Evolutionary conservation across 2,329 filamentous ascomycete species (phyloP).

Genomic region (Arthroderma sp.): DNA sequence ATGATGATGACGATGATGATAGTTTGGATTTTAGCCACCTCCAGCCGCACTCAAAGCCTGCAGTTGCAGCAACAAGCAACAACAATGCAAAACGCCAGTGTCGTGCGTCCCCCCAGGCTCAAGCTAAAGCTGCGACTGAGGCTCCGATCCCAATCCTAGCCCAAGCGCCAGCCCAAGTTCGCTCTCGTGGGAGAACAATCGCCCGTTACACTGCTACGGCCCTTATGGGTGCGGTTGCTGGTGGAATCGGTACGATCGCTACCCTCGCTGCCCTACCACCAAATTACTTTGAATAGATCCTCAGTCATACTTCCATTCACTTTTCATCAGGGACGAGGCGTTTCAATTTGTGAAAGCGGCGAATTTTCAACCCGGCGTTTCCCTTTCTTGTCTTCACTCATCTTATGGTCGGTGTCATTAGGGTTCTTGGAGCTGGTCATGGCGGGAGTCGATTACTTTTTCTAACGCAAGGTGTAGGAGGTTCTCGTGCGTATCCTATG

Average conservation of each 20-base stretch:
- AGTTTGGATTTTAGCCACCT: slow-evolving; percentile 1
- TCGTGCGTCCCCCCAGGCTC: neutral
- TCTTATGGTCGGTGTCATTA: too few relatives aligned
- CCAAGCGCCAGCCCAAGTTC: slow-evolving; percentile 13
- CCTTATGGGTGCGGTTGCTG: slow-evolving; percentile 27
- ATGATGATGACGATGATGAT: slow-evolving; percentile 7
- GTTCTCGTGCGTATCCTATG: too few relatives aligned
- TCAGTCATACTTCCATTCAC: slow-evolving; percentile 1
- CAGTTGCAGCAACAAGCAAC: too few relatives aligned
- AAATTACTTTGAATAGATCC: slow-evolving; percentile 27
- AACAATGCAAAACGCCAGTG: too few relatives aligned
- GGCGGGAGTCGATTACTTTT: too few relatives aligned
- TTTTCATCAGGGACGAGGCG: too few relatives aligned
- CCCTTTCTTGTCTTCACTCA: too few relatives aligned
- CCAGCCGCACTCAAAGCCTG: too few relatives aligned
- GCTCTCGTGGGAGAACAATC: slow-evolving; percentile 12
- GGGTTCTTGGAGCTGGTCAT: too few relatives aligned
- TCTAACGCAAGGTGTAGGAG: too few relatives aligned
- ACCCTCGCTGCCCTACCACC: slow-evolving; percentile 29
- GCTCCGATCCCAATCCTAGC: slow-evolving; percentile 14
- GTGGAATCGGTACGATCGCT: slow-evolving; percentile 29
- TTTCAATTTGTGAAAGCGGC: too few relatives aligned
- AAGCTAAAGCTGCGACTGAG: slow-evolving; percentile 4
- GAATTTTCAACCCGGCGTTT: too few relatives aligned
- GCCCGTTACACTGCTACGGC: slow-evolving; percentile 28